These are phyloP conservation scores for Leptosphaerulina australis DNA, from an alignment of 2,329 filamentous ascomycete species.

Conservation along the genomic window DNA sequence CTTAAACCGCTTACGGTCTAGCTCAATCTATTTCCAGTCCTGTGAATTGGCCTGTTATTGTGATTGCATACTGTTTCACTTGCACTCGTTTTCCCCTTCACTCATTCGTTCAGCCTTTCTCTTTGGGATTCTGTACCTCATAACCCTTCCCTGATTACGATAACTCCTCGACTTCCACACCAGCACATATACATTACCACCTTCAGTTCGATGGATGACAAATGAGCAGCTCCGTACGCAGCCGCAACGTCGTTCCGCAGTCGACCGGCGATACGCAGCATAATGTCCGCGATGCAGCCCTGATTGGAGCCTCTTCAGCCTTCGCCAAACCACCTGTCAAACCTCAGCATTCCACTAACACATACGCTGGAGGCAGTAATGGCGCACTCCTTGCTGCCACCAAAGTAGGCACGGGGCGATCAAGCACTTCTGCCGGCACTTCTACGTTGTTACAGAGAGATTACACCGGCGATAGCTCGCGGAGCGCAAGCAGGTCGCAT, in stretches of 20 bases:
- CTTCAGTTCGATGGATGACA: conserved; percentile 43
- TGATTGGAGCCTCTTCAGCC: conserved; percentile 56
- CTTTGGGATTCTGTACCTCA: neutral
- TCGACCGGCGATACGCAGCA: conserved; percentile 44
- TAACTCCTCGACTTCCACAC: neutral
- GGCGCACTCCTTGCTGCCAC: conserved; percentile 56
- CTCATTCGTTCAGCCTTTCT: conserved; percentile 7
- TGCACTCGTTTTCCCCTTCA: conserved; percentile 7
- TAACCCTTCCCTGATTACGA: neutral
- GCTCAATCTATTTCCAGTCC: conserved; percentile 5
- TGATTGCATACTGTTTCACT: conserved; percentile 15
- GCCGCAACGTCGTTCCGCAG: conserved; percentile 36
- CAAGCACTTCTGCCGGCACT: conserved; percentile 20
- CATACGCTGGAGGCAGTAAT: conserved; percentile 49
- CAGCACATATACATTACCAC: neutral
- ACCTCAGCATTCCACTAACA: conserved; percentile 49
- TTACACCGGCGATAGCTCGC: conserved; percentile 40
- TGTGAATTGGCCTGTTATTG: conserved; percentile 8
- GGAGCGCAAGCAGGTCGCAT: conserved; percentile 28
- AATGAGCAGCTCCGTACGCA: conserved; percentile 46
- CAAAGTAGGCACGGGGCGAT: conserved; percentile 45
- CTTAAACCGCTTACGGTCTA: conserved; percentile 9
- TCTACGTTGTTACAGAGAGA: conserved; percentile 36
- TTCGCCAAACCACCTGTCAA: conserved; percentile 54
- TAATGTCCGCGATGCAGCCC: conserved; percentile 53